phyloP scores from a whole-genome alignment of 805 yeast genomes.

The Suhomyces faveliae region DNA sequence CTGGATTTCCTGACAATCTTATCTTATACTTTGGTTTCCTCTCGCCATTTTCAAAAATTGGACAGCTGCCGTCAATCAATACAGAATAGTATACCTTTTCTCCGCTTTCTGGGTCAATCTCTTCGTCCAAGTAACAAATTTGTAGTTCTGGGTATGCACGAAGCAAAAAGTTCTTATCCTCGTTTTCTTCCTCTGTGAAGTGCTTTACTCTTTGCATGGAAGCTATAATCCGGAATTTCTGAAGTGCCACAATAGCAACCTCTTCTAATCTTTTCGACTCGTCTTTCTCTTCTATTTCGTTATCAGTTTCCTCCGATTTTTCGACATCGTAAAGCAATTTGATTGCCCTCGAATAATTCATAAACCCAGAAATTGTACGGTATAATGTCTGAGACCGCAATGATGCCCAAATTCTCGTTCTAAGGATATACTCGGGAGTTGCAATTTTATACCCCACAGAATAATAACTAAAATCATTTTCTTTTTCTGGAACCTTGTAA shows the following conservation, averaged over 20 bases:
- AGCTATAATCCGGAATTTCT: conserved; percentile 63
- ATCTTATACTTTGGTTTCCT: conserved; percentile 51
- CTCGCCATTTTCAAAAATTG: conserved; percentile 53
- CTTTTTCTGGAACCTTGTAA: conserved; percentile 17
- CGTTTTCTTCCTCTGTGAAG: conserved; percentile 56
- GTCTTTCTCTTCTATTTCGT: conserved; percentile 25
- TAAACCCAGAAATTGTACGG: conserved; percentile 47
- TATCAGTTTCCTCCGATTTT: conserved; percentile 23
- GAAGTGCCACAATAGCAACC: conserved; percentile 54
- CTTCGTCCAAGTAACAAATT: conserved; percentile 60
- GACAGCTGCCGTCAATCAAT: conserved; percentile 70
- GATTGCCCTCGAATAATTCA: conserved; percentile 48
- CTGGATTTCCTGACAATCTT: conserved; percentile 74
- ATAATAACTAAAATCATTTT: conserved; percentile 45
- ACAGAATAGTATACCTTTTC: conserved; percentile 56
- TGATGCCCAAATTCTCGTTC: conserved; percentile 50
- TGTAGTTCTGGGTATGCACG: conserved; percentile 69
- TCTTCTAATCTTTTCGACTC: conserved; percentile 41
- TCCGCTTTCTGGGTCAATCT: conserved; percentile 39
- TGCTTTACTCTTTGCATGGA: conserved; percentile 61
- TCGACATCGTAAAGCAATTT: conserved; percentile 48
- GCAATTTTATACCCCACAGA: conserved; percentile 49
- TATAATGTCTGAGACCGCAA: conserved; percentile 47
- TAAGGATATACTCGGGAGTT: conserved; percentile 46
- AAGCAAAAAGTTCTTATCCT: conserved; percentile 55